Conservation (phyloP, 2,329 filamentous ascomycete genomes). For the Aspergillus unguis region DNA sequence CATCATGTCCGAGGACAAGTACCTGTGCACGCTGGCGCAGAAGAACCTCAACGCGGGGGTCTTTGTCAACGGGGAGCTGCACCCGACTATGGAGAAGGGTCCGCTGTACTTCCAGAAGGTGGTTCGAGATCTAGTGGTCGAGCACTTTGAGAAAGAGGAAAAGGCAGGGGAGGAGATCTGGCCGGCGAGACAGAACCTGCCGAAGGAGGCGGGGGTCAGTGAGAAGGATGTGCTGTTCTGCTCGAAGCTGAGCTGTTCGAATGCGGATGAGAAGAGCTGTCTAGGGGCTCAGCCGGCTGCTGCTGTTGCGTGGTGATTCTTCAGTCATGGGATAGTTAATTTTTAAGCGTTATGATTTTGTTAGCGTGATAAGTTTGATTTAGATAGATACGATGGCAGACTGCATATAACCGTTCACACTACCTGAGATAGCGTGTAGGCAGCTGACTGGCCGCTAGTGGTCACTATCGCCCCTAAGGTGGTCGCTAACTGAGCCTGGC, state of each 20-base stretch:
- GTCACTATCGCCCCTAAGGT: too few relatives aligned
- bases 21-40: constrained; percentile 57
- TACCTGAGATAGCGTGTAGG: too few relatives aligned
- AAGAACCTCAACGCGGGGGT: constrained; percentile 58
- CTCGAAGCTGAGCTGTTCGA: constrained; percentile 18
- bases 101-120: constrained; percentile 55
- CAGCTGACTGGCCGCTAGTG: too few relatives aligned
- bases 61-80: constrained; percentile 60
- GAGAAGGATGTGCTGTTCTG: constrained; percentile 34
- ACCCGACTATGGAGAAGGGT: constrained; percentile 57
- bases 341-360: background rate
- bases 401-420: too few relatives aligned
- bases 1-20: constrained; percentile 63
- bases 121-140: constrained; percentile 49
- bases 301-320: constrained; percentile 4
- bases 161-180: constrained; percentile 49
- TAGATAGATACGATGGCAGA: too few relatives aligned
- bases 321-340: background rate
- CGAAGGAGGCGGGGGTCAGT: constrained; percentile 23
- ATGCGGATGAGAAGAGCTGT: background rate
- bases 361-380: too few relatives aligned
- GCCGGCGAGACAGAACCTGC: constrained; percentile 46
- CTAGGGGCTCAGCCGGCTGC: constrained; percentile 1
- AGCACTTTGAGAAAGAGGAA: constrained; percentile 48
- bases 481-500: too few relatives aligned